Conservation (phyloP, 2,329 filamentous ascomycete species). For the Monosporascus sp. region DNA sequence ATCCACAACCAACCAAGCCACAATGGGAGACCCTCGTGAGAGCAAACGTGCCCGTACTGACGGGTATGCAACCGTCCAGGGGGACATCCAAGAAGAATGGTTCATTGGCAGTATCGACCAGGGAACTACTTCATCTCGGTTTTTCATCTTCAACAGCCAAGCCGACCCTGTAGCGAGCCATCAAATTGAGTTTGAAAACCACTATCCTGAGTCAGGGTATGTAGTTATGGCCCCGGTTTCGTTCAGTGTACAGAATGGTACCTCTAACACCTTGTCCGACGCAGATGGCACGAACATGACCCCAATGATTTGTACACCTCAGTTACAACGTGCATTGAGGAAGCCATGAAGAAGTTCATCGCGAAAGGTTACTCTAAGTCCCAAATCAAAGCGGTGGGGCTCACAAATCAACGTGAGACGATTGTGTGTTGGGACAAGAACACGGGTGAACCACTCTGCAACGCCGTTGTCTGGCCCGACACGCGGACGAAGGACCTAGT, state of each 20-base stretch:
- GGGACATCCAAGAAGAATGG: slow-evolving; percentile 36
- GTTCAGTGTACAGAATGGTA: slow-evolving; percentile 2
- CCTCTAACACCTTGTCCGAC: slow-evolving; percentile 6
- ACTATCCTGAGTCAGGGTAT: slow-evolving; percentile 80
- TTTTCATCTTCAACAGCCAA: slow-evolving; percentile 80
- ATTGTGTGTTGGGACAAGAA: slow-evolving; percentile 77
- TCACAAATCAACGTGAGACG: slow-evolving; percentile 89
- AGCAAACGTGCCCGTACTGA: slow-evolving; percentile 16
- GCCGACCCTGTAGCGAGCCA: slow-evolving; percentile 77
- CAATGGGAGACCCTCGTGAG: slow-evolving; percentile 21
- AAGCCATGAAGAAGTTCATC: slow-evolving; percentile 66
- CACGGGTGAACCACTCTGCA: slow-evolving; percentile 75
- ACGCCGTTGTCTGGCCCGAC: slow-evolving; percentile 88
- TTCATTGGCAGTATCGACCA: slow-evolving; percentile 89
- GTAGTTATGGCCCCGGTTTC: slow-evolving; percentile 25
- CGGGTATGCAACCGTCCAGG: slow-evolving; percentile 3
- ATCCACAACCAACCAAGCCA: slow-evolving; percentile 10
- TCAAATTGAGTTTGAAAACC: slow-evolving; percentile 81
- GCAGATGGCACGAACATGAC: slow-evolving; percentile 86
- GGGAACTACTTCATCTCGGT: slow-evolving; percentile 83
- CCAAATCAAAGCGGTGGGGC: slow-evolving; percentile 72
- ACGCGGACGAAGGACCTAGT: slow-evolving; percentile 70
- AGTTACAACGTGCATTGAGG: slow-evolving; percentile 74
- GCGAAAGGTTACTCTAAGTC: slow-evolving; percentile 61
- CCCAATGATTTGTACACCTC: slow-evolving; percentile 70